These are phyloP conservation scores for Leptographium procerum DNA, from an alignment of 2,329 filamentous ascomycete genomes.

Conservation along the genomic window DNA sequence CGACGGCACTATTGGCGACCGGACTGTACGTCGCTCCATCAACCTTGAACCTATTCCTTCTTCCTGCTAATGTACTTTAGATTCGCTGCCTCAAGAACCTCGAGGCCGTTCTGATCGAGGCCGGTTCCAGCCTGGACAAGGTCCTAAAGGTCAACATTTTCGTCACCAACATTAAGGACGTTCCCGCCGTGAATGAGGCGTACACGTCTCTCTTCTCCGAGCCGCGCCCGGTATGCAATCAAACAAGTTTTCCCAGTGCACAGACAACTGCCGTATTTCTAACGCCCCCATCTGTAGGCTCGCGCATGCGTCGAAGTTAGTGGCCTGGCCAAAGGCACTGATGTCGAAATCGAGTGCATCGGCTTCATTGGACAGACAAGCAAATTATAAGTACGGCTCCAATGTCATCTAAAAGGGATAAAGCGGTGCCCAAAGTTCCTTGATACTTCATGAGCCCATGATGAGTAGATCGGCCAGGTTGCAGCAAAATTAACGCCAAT, in stretches of 20 bases:
- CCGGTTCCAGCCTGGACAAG: constrained; percentile 63
- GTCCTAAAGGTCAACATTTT: constrained; percentile 90
- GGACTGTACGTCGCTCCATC: neutral
- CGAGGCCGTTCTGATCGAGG: constrained; percentile 69
- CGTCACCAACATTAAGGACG: constrained; percentile 60
- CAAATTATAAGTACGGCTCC: neutral
- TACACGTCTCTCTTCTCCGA: neutral
- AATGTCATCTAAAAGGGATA: too few species aligned
- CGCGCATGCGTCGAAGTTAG: constrained; percentile 3
- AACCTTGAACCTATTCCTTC: too few species aligned
- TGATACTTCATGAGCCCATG: too few species aligned
- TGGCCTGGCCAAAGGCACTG: constrained; percentile 1
- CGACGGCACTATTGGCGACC: constrained; percentile 3
- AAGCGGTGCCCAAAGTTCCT: too few species aligned
- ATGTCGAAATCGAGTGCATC: constrained; percentile 4
- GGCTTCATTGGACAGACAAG: neutral
- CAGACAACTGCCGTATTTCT: neutral
- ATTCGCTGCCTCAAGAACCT: constrained; percentile 57
- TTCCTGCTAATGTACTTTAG: neutral
- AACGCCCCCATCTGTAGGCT: neutral
- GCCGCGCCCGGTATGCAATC: constrained; percentile 1
- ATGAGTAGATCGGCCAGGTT: too few species aligned
- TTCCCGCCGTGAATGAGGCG: constrained; percentile 1
- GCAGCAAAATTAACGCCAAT: too few species aligned
- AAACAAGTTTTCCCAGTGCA: neutral